Conservation (phyloP, 2,329 filamentous ascomycete genomes). For the Aureobasidium zeae region DNA sequence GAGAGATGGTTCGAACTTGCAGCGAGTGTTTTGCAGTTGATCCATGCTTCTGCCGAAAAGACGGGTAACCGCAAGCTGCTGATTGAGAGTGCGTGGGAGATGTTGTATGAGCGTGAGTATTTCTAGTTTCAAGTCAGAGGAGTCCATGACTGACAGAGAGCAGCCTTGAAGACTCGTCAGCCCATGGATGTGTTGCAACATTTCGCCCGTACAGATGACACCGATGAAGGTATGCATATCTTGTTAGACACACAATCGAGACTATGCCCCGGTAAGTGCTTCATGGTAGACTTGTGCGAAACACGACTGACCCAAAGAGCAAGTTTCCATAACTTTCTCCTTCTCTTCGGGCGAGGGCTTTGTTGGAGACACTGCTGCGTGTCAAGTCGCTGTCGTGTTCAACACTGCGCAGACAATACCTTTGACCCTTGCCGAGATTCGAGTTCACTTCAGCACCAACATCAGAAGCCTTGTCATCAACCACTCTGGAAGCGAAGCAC, state of each 20-base stretch:
- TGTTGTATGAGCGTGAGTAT: slow-evolving; percentile 15
- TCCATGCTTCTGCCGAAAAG: slow-evolving; percentile 43
- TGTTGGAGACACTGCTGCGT: slow-evolving; percentile 15
- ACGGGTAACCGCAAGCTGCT: not conserved
- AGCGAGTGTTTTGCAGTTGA: slow-evolving; percentile 42
- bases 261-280: slow-evolving; percentile 15
- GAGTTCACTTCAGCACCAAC: slow-evolving; percentile 12
- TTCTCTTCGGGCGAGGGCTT: slow-evolving; percentile 17
- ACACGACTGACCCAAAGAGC: not conserved
- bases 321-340: slow-evolving; percentile 15
- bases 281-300: not conserved
- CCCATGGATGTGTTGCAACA: not conserved
- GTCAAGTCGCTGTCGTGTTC: slow-evolving; percentile 10
- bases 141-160: not conserved
- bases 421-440: slow-evolving; percentile 9
- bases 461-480: slow-evolving; percentile 10
- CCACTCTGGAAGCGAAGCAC: not conserved
- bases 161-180: slow-evolving; percentile 1
- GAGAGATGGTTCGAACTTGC: slow-evolving; percentile 53
- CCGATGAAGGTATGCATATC: slow-evolving; percentile 2
- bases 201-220: not conserved
- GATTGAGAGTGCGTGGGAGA: slow-evolving; percentile 17
- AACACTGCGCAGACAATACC: not conserved
- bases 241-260: slow-evolving; percentile 14
- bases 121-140: too few species aligned